A percentile compares a stretch with the other conserved stretches of the same genome.
Evolutionary conservation across 805 yeast species (phyloP).

Genomic region (Spathaspora girioi): DNA sequence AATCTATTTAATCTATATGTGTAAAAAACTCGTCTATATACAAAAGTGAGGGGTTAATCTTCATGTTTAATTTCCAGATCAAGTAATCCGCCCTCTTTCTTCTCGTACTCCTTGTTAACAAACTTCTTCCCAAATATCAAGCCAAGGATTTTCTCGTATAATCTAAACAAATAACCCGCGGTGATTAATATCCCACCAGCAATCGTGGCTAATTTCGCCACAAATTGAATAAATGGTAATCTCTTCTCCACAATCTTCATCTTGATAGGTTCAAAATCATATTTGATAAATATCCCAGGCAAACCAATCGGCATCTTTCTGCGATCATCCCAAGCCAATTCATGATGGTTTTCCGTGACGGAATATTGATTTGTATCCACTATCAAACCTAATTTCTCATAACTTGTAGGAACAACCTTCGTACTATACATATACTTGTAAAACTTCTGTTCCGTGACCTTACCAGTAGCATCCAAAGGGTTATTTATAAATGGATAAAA

Average conservation of each 20-base stretch:
- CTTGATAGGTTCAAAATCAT: constrained; percentile 85
- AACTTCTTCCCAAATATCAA: constrained; percentile 57
- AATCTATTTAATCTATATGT: too few species aligned
- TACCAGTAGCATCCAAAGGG: constrained; percentile 79
- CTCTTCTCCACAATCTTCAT: constrained; percentile 68
- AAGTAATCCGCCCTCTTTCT: constrained; percentile 30
- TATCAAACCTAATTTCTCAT: constrained; percentile 63
- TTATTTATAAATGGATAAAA: constrained; percentile 83
- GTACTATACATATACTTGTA: constrained; percentile 63
- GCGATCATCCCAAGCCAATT: constrained; percentile 5
- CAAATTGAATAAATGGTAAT: constrained; percentile 72
- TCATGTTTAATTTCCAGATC: constrained; percentile 7
- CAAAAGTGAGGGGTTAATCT: not conserved
- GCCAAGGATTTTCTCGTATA: constrained; percentile 51
- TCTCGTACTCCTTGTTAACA: constrained; percentile 47
- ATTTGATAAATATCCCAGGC: constrained; percentile 81
- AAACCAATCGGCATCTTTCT: constrained; percentile 22
- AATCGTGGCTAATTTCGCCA: constrained; percentile 75
- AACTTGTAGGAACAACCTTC: constrained; percentile 81
- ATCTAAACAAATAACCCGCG: constrained; percentile 61
- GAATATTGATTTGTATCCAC: constrained; percentile 88
- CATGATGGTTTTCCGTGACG: constrained; percentile 47
- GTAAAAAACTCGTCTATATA: too few species aligned
- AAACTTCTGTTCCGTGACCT: constrained; percentile 45
- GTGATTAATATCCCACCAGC: constrained; percentile 75